A percentile compares a stretch with the other conserved stretches of the same genome.
phyloP scores from a whole-genome alignment of 352 stramenopile genomes.

The Globisporangium radiosum region DNA sequence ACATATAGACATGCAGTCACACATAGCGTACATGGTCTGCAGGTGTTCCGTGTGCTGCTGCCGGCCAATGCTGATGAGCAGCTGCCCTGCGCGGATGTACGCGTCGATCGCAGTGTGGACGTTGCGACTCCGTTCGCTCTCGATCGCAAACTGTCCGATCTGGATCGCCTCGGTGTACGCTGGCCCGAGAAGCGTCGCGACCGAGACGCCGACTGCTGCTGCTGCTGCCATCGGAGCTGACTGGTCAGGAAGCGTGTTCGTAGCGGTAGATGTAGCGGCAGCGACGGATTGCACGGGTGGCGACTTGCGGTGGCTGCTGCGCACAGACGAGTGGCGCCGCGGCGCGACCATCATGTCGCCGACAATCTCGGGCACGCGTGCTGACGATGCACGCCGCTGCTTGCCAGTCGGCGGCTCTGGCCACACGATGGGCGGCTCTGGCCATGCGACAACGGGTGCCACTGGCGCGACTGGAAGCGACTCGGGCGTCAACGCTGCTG shows the following conservation, averaged over 20 bases:
- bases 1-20: no score
- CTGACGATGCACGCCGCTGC: conserved; percentile 5
- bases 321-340: conserved; percentile 1
- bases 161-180: conserved; percentile 58
- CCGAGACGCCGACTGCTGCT: conserved; percentile 13
- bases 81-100: conserved; percentile 65
- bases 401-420: conserved; percentile 9
- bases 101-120: conserved; percentile 59
- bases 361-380: background rate
- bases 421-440: conserved; percentile 11
- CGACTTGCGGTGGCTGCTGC: background rate
- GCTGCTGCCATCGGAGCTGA: no score
- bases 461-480: background rate
- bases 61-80: conserved; percentile 61
- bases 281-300: background rate
- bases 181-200: conserved; percentile 36
- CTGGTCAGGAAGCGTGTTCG: background rate
- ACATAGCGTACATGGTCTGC: conserved; percentile 50
- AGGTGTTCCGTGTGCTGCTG: conserved; percentile 47
- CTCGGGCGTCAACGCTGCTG: conserved; percentile 1
- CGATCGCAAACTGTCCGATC: conserved; percentile 61
- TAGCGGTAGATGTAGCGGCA: conserved; percentile 1
- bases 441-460: conserved; percentile 3
- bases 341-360: conserved; percentile 2
- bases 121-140: conserved; percentile 54